Base-by-base conservation (phyloP, 257 asterid species). In the Scutellaria galericulata region DNA sequence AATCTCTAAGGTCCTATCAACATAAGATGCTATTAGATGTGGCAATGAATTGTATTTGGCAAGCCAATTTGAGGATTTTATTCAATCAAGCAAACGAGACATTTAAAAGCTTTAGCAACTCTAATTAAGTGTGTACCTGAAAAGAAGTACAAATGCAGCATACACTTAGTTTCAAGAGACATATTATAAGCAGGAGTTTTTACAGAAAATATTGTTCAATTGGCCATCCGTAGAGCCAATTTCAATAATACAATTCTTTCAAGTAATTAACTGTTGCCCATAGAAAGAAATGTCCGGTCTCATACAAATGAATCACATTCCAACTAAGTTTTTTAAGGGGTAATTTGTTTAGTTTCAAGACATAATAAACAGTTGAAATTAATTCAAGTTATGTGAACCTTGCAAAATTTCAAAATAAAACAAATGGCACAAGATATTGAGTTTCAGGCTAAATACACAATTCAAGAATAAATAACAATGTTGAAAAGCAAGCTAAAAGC, bases 1-100 rank as follows among this genome's bases (percentile, higher is more conserved):
- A 81, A 47, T 94, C 96, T 73, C 98, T 83, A 78, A 94, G 83
- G 10, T 88, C 90, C 98, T 94, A 66, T 72, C 42, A 78, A 64
- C 15, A 64, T 9, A 71, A 71, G 18, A 83, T 31, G 69, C 48
- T 62, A 68, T 57, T 44, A 79, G 72, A 63, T 59, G 63, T 37
- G 76, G 58, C 60, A 53, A 76, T 18, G 52, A 56, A 55, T 14
- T 65, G 47, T 63, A 44, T 44, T 64, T 8, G 70, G 55, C 42
- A 55, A 53, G 71, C 66, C 56, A 71, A 66, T 39, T 37, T 11
- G 75, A 55, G 52, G 53, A 64, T 39, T 42, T 47, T 27, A 15
- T 56, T 54, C 62, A 62, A 44, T 69, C 39, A 60, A 31, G 46
- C 76, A 76, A 70, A 77, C 61, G 5, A 63, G 53, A 78, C 18